These are phyloP conservation scores for Perkinsus chesapeaki DNA, from an alignment of 169 alveolate species.

Conservation along the genomic window DNA sequence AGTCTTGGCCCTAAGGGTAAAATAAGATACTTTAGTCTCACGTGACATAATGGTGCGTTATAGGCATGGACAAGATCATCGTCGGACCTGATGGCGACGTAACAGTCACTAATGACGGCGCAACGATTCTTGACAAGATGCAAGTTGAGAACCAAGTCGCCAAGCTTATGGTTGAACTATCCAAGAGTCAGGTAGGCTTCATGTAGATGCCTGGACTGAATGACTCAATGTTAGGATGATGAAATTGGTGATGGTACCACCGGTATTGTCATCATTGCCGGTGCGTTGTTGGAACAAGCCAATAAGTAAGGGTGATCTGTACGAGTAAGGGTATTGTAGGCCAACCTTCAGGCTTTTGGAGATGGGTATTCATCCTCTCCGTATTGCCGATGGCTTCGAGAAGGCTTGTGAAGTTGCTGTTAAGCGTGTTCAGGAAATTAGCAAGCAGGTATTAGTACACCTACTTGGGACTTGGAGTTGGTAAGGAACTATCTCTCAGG, in stretches of 20 bases:
- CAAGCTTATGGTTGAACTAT: constrained; percentile 93
- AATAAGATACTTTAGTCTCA: background rate
- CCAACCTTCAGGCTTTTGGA: constrained; percentile 3
- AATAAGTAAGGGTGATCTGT: constrained; percentile 39
- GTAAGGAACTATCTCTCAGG: constrained; percentile 34
- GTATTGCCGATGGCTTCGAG: constrained; percentile 96
- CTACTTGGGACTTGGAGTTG: background rate
- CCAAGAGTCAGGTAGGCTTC: constrained; percentile 67
- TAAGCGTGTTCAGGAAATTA: constrained; percentile 73
- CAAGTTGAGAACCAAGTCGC: constrained; percentile 93
- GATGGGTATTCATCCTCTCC: constrained; percentile 94
- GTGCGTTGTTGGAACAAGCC: constrained; percentile 91
- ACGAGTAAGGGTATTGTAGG: background rate
- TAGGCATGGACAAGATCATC: constrained; percentile 98
- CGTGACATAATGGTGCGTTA: background rate
- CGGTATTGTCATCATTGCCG: constrained; percentile 99
- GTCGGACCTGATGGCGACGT: constrained; percentile 96
- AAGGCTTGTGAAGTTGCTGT: constrained; percentile 92
- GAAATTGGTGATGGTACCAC: constrained; percentile 99
- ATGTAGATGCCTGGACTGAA: background rate
- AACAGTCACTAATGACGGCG: constrained; percentile 95
- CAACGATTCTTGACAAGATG: constrained; percentile 90
- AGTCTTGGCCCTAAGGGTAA: constrained; percentile 93
- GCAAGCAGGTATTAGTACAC: constrained; percentile 27
- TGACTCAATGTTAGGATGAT: constrained; percentile 68